A percentile compares a stretch with the other conserved stretches of the same genome.
phyloP scores from a whole-genome alignment of 495 filamentous ascomycete species.

The Penicillium turbatum region DNA sequence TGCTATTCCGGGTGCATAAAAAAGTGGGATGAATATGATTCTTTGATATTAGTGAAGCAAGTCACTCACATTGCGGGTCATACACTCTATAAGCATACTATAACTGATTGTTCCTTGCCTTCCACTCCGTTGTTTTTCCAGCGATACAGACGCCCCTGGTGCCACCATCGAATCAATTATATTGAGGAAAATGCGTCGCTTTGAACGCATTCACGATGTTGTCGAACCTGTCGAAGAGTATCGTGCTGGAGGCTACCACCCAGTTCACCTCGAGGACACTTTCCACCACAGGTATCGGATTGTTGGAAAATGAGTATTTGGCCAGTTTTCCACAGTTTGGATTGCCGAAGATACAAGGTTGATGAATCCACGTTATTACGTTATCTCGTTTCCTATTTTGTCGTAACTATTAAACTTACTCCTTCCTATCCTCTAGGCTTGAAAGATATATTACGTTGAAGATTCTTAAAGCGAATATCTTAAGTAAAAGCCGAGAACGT shows the following conservation, averaged over 20 bases:
- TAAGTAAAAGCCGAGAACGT: constrained; percentile 14
- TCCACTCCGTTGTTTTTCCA: no score
- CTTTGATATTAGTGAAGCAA: no score
- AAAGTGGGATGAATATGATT: no score
- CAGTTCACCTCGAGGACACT: not conserved
- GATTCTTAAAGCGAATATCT: constrained; percentile 29
- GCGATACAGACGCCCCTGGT: no score
- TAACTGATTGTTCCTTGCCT: no score
- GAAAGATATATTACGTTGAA: constrained; percentile 33
- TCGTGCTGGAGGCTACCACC: not conserved
- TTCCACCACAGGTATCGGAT: constrained; percentile 43
- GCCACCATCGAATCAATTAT: no score
- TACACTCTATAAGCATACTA: no score
- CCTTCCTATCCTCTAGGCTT: constrained; percentile 2
- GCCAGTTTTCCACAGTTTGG: constrained; percentile 51
- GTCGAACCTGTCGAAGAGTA: not conserved
- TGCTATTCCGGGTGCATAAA: no score
- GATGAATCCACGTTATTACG: not conserved
- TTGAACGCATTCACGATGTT: not conserved
- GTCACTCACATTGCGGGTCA: no score
- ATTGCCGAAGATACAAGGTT: constrained; percentile 38
- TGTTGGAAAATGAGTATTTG: constrained; percentile 51
- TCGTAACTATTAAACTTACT: not conserved
- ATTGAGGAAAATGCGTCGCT: no score
- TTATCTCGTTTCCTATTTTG: not conserved